These are phyloP conservation scores for Parietaria judaica DNA, from an alignment of 306 rosid species.

Conservation along the genomic window DNA sequence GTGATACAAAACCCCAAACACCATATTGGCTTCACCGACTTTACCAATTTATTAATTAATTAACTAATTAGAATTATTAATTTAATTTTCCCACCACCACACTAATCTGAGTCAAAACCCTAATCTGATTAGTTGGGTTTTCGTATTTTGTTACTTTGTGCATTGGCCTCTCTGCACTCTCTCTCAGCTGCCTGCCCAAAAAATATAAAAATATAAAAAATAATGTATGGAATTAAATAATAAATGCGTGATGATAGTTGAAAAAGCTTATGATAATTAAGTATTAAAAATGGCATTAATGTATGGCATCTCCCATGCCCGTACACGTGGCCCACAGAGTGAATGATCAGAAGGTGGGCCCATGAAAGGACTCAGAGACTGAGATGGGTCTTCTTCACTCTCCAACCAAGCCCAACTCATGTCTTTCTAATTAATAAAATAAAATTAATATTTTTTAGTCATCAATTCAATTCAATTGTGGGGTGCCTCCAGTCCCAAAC, in stretches of 20 bases:
- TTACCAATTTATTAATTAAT: neutral
- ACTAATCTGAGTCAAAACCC: slow-evolving; percentile 12
- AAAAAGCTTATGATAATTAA: slow-evolving; percentile 9
- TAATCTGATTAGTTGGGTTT: slow-evolving; percentile 24
- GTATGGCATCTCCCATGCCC: slow-evolving; percentile 29
- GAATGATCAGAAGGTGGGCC: slow-evolving; percentile 41
- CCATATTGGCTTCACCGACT: slow-evolving; percentile 24
- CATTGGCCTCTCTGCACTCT: slow-evolving; percentile 26
- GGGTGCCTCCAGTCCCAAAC: slow-evolving; percentile 24
- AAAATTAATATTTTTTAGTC: no score
- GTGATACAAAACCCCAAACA: slow-evolving; percentile 16
- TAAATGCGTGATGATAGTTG: slow-evolving; percentile 35
- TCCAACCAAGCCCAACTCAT: slow-evolving; percentile 22
- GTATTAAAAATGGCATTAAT: slow-evolving; percentile 18
- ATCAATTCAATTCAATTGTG: neutral
- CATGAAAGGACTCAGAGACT: slow-evolving; percentile 3
- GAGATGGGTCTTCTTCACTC: slow-evolving; percentile 32
- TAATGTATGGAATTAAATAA: neutral
- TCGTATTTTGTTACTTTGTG: slow-evolving; percentile 36
- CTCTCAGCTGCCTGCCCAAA: slow-evolving; percentile 8
- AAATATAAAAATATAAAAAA: no score
- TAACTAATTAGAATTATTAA: neutral
- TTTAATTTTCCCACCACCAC: slow-evolving; percentile 16
- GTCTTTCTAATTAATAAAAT: slow-evolving; percentile 4
- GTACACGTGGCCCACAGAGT: slow-evolving; percentile 59